Base-by-base conservation (phyloP, 2,329 filamentous ascomycete genomes). In the Cercospora beticola region DNA sequence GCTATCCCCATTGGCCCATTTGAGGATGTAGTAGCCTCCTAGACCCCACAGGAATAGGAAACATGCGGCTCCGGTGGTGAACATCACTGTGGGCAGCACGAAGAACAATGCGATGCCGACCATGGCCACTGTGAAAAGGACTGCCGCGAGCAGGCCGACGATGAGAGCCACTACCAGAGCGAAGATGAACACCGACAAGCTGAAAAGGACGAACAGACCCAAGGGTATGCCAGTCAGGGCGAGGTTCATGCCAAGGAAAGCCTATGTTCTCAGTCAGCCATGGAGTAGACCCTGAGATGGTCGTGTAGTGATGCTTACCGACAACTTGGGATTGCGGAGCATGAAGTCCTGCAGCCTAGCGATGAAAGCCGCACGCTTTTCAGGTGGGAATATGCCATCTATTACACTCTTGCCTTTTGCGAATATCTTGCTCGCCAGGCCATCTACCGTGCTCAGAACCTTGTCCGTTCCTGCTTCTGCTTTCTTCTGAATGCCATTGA, bases 21-120 rank as follows among this genome's bases (percentile, higher is more conserved):
- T 80, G 43, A 84, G 75, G 49, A 84, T 73, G 70, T 82, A 78
- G 77, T 89, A 93, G 59, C 84, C 86, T 14, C 84, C 86, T 8
- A 90, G 81, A 7, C 85, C 88, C 88, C 89, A 92, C 18, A 86
- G 79, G 87, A 91, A 94, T 69, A 90, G 79, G 68, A 89, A 84
- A 0, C 88, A 80, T 5, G 87, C 90, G 23, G 88, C 78, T 59
- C 85, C 85, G 12, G 86, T 87, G 2, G 90, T 89, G 70, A 92
- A 78, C 78, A 92, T 86, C 43, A 94, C 81, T 0, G 88, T 86
- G 1, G 91, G 91, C 0, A 92, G 80, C 16, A 95, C 84, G 49
- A 94, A 77, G 59, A 92, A 77, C 10, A 91, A 81, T 2, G 89
- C 90, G 56, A 92, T 78, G 62, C 88, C 87, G 64, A 88, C 85